phyloP scores from a whole-genome alignment of 2,329 filamentous ascomycete species.

The Tolypocladium ovalisporum region DNA sequence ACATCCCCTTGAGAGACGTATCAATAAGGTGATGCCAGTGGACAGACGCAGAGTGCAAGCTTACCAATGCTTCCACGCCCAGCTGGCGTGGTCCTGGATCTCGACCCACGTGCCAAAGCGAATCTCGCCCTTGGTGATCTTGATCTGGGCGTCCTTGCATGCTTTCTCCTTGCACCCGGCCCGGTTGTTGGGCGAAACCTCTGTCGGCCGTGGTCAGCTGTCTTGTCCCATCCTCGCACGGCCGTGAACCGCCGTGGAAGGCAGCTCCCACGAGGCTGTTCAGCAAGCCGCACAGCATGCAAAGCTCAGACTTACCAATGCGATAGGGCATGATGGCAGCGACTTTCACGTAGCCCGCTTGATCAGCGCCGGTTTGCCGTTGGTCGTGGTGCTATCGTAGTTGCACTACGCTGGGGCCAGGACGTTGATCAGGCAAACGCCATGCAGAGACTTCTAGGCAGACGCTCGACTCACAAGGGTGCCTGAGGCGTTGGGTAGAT shows the following conservation, averaged over 20 bases:
- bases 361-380: background rate
- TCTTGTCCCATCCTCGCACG: background rate
- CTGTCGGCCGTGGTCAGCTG: slow-evolving; percentile 30
- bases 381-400: background rate
- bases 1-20: slow-evolving; percentile 61
- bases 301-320: slow-evolving; percentile 27
- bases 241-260: background rate
- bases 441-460: background rate
- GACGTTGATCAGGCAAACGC: background rate
- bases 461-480: background rate
- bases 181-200: slow-evolving; percentile 58
- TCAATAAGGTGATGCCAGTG: background rate
- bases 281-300: background rate
- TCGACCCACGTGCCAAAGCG: slow-evolving; percentile 67
- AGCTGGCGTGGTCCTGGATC: slow-evolving; percentile 50
- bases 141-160: slow-evolving; percentile 60
- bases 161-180: slow-evolving; percentile 62
- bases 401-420: background rate
- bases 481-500: too few species aligned
- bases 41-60: slow-evolving; percentile 11
- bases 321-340: slow-evolving; percentile 32
- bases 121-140: slow-evolving; percentile 70
- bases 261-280: background rate
- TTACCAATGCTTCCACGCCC: slow-evolving; percentile 82
- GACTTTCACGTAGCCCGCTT: background rate